phyloP scores from a whole-genome alignment of 345 rosid genomes.

The Brassica rapa region DNA sequence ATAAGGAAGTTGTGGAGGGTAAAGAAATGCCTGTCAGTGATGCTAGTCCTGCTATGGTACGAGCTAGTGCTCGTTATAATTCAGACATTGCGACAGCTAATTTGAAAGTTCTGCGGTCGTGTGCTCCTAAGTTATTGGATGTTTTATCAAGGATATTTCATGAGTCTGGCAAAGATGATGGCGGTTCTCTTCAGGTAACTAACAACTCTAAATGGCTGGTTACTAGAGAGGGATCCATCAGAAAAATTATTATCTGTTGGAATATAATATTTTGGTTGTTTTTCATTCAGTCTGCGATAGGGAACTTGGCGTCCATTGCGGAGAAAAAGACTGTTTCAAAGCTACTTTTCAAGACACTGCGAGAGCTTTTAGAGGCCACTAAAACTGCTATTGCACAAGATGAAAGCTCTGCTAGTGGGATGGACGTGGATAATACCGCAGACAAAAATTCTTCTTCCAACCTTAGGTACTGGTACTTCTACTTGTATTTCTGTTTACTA shows the following conservation, averaged over 20 bases:
- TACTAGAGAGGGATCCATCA: not conserved
- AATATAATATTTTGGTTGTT: not conserved
- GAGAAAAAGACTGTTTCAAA: slow-evolving; percentile 56
- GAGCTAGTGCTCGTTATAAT: slow-evolving; percentile 57
- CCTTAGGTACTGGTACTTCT: slow-evolving; percentile 50
- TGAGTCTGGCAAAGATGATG: slow-evolving; percentile 79
- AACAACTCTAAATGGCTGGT: slow-evolving; percentile 9
- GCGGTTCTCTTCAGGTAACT: slow-evolving; percentile 86
- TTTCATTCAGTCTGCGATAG: slow-evolving; percentile 70
- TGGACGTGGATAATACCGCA: slow-evolving; percentile 57
- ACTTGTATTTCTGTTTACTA: not conserved
- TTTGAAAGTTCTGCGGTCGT: slow-evolving; percentile 56
- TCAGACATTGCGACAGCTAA: slow-evolving; percentile 58
- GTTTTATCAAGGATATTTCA: slow-evolving; percentile 60
- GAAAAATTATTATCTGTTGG: slow-evolving; percentile 1
- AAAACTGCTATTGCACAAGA: slow-evolving; percentile 54
- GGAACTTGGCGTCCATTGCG: slow-evolving; percentile 78
- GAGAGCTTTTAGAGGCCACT: slow-evolving; percentile 65
- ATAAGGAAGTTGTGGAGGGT: slow-evolving; percentile 56
- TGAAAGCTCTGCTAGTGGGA: slow-evolving; percentile 48
- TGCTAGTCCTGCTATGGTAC: slow-evolving; percentile 48
- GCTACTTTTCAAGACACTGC: slow-evolving; percentile 65
- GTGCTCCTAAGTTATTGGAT: slow-evolving; percentile 64
- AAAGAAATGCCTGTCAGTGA: slow-evolving; percentile 45
- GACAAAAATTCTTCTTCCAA: slow-evolving; percentile 47